Percentiles rank a stretch among this genome's conserved stretches.
These are phyloP conservation scores for Xylaria sp. DNA, from an alignment of 2,329 filamentous ascomycete species.

Conservation along the genomic window DNA sequence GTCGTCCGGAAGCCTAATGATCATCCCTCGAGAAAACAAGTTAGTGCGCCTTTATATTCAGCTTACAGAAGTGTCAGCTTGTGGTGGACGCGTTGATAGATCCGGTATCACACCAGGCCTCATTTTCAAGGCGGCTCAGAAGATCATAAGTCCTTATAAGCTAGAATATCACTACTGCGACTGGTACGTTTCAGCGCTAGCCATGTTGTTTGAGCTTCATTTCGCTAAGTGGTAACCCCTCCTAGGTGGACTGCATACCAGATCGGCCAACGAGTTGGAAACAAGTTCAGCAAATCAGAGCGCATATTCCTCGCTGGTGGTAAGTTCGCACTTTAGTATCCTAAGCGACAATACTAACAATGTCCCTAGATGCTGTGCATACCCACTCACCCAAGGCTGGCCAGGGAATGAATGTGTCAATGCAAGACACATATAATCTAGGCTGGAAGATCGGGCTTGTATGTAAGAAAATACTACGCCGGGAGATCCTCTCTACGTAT, in stretches of 20 bases:
- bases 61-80: conserved; percentile 61
- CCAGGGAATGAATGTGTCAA: conserved; percentile 73
- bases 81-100: conserved; percentile 63
- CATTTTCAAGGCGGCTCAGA: conserved; percentile 71
- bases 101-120: conserved; percentile 71
- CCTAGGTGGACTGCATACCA: conserved; percentile 60
- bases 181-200: conserved; percentile 60
- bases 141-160: conserved; percentile 74
- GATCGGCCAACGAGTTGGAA: conserved; percentile 73
- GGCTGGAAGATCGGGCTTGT: conserved; percentile 60
- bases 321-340: conserved; percentile 18
- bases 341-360: background rate
- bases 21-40: conserved; percentile 72
- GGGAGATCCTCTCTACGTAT: conserved; percentile 55
- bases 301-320: conserved; percentile 76
- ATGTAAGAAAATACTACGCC: conserved; percentile 49
- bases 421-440: conserved; percentile 71
- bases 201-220: background rate
- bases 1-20: conserved; percentile 68
- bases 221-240: background rate
- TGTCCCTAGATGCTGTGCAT: conserved; percentile 70
- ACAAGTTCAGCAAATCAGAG: conserved; percentile 64
- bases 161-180: conserved; percentile 72
- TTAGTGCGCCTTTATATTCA: conserved; percentile 75
- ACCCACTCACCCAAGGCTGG: conserved; percentile 79